Evolutionary conservation across 2,329 filamentous ascomycete genomes (phyloP).

Genomic region (Colletotrichum lupini): DNA sequence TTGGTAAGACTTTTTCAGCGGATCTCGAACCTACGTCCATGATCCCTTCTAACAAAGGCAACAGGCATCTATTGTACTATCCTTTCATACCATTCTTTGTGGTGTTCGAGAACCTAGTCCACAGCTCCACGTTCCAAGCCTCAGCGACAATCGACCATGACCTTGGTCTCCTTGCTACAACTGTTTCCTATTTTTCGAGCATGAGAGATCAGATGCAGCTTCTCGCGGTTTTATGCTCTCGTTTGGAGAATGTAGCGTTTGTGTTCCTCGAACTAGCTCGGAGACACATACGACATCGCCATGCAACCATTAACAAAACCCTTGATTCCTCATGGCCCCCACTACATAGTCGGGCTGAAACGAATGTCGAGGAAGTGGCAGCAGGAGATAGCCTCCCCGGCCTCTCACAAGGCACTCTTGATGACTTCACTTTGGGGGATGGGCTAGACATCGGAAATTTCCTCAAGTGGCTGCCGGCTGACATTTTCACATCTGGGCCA

Average conservation of each 20-base stretch:
- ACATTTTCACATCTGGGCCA: not conserved
- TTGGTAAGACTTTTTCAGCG: not conserved
- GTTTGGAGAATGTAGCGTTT: constrained; percentile 1
- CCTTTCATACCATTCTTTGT: constrained; percentile 21
- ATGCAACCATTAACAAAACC: not conserved
- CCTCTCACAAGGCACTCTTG: not conserved
- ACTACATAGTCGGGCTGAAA: not conserved
- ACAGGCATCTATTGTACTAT: constrained; percentile 17
- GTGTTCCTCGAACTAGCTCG: constrained; percentile 7
- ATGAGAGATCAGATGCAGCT: constrained; percentile 18
- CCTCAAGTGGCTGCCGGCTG: constrained; percentile 7
- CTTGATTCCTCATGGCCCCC: not conserved
- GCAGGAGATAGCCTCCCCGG: not conserved
- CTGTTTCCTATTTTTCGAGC: constrained; percentile 18
- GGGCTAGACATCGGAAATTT: not conserved
- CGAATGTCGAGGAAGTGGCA: not conserved
- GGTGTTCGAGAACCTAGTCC: constrained; percentile 2
- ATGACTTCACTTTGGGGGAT: not conserved
- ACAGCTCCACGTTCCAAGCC: not conserved
- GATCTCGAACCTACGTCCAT: not conserved
- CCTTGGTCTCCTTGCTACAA: not conserved
- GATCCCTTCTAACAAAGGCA: no score
- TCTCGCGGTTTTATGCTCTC: not conserved
- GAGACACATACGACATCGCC: not conserved
- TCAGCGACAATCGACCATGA: not conserved